These are phyloP conservation scores for Pelargonium citronellum DNA, from an alignment of 441 rosid genomes.

Conservation along the genomic window DNA sequence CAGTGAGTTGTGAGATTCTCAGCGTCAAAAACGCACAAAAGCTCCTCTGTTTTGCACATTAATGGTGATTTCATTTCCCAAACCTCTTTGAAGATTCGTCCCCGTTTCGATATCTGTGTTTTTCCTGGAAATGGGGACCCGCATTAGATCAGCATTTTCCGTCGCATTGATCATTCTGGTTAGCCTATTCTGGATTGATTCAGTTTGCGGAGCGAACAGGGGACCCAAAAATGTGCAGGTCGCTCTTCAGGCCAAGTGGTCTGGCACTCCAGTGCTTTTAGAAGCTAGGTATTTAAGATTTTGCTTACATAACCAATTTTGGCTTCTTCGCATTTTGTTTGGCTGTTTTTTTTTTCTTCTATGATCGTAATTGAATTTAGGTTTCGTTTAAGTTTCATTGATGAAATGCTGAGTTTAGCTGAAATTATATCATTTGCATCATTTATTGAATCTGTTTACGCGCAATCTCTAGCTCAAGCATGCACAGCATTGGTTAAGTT, in stretches of 20 bases:
- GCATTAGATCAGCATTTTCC: slow-evolving; percentile 54
- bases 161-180: slow-evolving; percentile 31
- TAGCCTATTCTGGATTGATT: slow-evolving; percentile 29
- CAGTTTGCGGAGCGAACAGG: slow-evolving; percentile 54
- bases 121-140: slow-evolving; percentile 35
- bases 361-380: background rate
- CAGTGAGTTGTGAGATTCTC: background rate
- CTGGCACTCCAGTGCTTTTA: slow-evolving; percentile 87
- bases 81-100: background rate
- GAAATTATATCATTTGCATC: background rate
- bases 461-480: background rate
- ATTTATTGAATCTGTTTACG: background rate
- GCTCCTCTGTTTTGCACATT: background rate
- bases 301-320: background rate
- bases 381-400: background rate
- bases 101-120: background rate
- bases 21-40: background rate
- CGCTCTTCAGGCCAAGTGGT: slow-evolving; percentile 84
- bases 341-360: background rate
- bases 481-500: background rate
- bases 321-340: background rate
- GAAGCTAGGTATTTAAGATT: slow-evolving; percentile 97
- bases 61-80: slow-evolving; percentile 31
- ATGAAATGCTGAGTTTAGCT: background rate
- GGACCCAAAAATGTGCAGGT: slow-evolving; percentile 87